A percentile compares a stretch with the other conserved stretches of the same genome.
Evolutionary conservation across 2,329 filamentous ascomycete species (phyloP).

Genomic region (Alternaria postmessia): DNA sequence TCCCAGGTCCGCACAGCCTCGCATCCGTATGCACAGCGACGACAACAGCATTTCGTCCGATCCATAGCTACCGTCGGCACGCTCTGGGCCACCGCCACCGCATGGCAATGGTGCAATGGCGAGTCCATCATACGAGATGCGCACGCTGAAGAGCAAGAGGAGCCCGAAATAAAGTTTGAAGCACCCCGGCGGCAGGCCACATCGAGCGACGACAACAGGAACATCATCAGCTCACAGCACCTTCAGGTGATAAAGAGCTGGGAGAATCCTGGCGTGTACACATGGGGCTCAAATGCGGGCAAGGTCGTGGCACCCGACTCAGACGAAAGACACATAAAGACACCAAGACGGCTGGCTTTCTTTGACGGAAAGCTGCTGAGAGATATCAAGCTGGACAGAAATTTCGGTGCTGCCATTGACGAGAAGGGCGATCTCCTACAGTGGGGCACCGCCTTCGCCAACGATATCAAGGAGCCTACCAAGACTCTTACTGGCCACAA

Average conservation of each 20-base stretch:
- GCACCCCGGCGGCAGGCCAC: slow-evolving; percentile 63
- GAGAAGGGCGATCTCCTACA: slow-evolving; percentile 90
- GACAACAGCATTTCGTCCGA: slow-evolving; percentile 57
- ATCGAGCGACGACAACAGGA: slow-evolving; percentile 75
- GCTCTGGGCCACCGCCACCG: slow-evolving; percentile 55
- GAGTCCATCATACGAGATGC: slow-evolving; percentile 51
- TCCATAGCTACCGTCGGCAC: slow-evolving; percentile 54
- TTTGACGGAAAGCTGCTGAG: slow-evolving; percentile 86
- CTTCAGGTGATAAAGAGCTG: slow-evolving; percentile 84
- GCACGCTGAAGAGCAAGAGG: slow-evolving; percentile 61
- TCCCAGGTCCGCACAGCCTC: slow-evolving; percentile 35
- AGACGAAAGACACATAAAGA: slow-evolving; percentile 78
- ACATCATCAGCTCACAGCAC: slow-evolving; percentile 84
- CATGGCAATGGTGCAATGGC: slow-evolving; percentile 55
- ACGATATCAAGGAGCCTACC: slow-evolving; percentile 68
- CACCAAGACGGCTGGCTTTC: slow-evolving; percentile 77
- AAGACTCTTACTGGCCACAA: slow-evolving; percentile 83
- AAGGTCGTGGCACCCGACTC: slow-evolving; percentile 86
- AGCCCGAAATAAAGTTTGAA: slow-evolving; percentile 72
- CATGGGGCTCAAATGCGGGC: slow-evolving; percentile 89
- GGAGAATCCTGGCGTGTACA: slow-evolving; percentile 86
- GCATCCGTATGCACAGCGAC: slow-evolving; percentile 53
- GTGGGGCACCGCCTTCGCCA: slow-evolving; percentile 84
- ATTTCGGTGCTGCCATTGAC: slow-evolving; percentile 84
- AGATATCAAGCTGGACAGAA: slow-evolving; percentile 83